phyloP scores from a whole-genome alignment of 352 stramenopile genomes.

The Phytophthora lateralis region DNA sequence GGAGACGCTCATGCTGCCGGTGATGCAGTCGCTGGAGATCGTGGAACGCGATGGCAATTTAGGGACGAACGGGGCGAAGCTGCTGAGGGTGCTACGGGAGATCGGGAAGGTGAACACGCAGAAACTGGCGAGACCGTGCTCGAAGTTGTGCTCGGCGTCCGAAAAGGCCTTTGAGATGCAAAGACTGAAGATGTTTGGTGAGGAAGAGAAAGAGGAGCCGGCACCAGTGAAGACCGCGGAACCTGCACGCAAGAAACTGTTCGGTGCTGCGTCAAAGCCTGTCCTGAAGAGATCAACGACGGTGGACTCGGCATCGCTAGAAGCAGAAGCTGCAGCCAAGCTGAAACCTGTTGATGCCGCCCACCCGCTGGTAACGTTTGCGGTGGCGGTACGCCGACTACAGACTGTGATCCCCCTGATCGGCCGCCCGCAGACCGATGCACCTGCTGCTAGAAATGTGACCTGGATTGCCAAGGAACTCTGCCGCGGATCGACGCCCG shows the following conservation, averaged over 20 bases:
- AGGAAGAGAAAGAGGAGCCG: slow-evolving; percentile 12
- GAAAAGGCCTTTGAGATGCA: slow-evolving; percentile 61
- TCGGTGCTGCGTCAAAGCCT: slow-evolving; percentile 24
- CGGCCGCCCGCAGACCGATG: slow-evolving; percentile 44
- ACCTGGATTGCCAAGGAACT: slow-evolving; percentile 66
- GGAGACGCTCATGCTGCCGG: slow-evolving; percentile 65
- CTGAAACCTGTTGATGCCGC: slow-evolving; percentile 9
- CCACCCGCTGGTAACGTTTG: slow-evolving; percentile 37
- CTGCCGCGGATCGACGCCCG: slow-evolving; percentile 38
- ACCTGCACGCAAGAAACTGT: slow-evolving; percentile 21
- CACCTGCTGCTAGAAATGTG: slow-evolving; percentile 38
- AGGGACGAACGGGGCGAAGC: slow-evolving; percentile 47
- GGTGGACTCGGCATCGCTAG: slow-evolving; percentile 35
- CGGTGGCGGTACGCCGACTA: slow-evolving; percentile 33
- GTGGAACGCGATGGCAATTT: slow-evolving; percentile 50
- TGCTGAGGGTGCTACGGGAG: slow-evolving; percentile 52
- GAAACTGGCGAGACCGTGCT: slow-evolving; percentile 40
- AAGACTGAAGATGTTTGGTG: slow-evolving; percentile 51
- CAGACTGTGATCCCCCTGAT: slow-evolving; percentile 45
- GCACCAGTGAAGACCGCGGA: slow-evolving; percentile 14
- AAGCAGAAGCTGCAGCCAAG: slow-evolving; percentile 27
- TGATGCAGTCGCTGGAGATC: slow-evolving; percentile 59
- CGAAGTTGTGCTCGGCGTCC: slow-evolving; percentile 45
- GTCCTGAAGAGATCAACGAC: slow-evolving; percentile 30
- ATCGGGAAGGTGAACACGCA: slow-evolving; percentile 42